Evolutionary conservation across 305 asterid species (phyloP).

Genomic region (Rubia tinctorum): DNA sequence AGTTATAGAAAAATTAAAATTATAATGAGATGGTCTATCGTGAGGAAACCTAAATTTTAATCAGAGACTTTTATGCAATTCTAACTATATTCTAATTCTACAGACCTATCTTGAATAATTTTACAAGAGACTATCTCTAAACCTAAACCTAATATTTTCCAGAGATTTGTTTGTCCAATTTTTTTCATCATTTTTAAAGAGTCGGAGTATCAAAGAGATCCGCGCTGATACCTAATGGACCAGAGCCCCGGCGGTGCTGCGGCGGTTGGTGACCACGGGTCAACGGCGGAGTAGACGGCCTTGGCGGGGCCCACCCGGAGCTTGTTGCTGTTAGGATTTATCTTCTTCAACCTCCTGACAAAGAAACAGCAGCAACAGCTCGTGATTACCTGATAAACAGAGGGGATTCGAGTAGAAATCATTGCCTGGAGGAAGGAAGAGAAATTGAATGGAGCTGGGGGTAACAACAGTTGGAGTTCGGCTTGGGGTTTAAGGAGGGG

Average conservation of each 20-base stretch:
- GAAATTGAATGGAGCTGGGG: slow-evolving; percentile 12
- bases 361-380: neutral
- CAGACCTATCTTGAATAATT: no score
- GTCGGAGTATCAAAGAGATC: no score
- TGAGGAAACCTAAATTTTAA: no score
- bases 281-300: slow-evolving; percentile 16
- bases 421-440: slow-evolving; percentile 5
- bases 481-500: slow-evolving; percentile 16
- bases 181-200: no score
- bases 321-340: slow-evolving; percentile 1
- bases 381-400: neutral
- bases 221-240: slow-evolving; percentile 28
- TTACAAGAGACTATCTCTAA: no score
- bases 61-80: no score
- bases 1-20: no score
- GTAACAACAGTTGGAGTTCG: neutral
- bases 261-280: slow-evolving; percentile 4
- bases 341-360: slow-evolving; percentile 22
- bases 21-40: no score
- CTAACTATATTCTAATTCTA: no score
- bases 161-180: no score
- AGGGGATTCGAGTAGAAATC: neutral
- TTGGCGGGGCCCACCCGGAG: slow-evolving; percentile 7
- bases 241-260: slow-evolving; percentile 13
- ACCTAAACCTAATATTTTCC: no score